Percentiles rank a stretch among this genome's conserved stretches.
These are phyloP conservation scores for Taxillus chinensis DNA, from an alignment of 164 flowering plant genomes.

Conservation along the genomic window DNA sequence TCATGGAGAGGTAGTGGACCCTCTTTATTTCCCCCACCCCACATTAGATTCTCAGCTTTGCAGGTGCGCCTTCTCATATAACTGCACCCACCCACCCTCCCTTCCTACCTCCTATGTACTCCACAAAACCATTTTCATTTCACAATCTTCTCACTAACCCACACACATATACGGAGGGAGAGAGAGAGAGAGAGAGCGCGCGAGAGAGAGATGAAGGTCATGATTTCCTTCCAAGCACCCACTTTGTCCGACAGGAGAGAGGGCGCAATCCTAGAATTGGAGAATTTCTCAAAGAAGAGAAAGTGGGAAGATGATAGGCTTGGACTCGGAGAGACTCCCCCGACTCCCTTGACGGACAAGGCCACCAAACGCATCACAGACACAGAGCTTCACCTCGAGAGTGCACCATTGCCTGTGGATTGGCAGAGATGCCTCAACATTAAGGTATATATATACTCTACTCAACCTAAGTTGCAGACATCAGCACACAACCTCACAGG, in stretches of 20 bases:
- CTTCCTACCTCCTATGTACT: background rate
- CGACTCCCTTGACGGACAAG: constrained; percentile 12
- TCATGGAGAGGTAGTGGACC: constrained; percentile 24
- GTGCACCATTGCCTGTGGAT: constrained; percentile 47
- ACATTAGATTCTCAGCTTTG: constrained; percentile 24
- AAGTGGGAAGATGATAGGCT: constrained; percentile 25
- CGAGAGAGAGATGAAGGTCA: constrained; percentile 6
- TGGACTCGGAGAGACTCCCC: constrained; percentile 8
- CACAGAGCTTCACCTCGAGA: constrained; percentile 44
- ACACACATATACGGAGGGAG: constrained; percentile 5
- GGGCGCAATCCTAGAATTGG: constrained; percentile 12
- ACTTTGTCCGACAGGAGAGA: constrained; percentile 16
- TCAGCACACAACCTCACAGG: no score
- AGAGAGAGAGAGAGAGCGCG: constrained; percentile 7
- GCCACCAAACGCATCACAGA: constrained; percentile 14
- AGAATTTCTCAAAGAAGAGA: constrained; percentile 46
- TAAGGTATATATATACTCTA: constrained; percentile 34
- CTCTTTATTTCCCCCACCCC: constrained; percentile 20
- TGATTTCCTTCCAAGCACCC: constrained; percentile 51
- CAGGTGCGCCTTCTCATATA: constrained; percentile 7
- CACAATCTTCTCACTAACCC: background rate
- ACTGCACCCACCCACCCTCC: background rate
- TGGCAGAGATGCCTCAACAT: constrained; percentile 75
- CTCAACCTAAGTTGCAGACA: no score
- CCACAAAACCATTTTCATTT: background rate